Base-by-base conservation (phyloP, 2,329 filamentous ascomycete species). In the Neospermospora avenae region DNA sequence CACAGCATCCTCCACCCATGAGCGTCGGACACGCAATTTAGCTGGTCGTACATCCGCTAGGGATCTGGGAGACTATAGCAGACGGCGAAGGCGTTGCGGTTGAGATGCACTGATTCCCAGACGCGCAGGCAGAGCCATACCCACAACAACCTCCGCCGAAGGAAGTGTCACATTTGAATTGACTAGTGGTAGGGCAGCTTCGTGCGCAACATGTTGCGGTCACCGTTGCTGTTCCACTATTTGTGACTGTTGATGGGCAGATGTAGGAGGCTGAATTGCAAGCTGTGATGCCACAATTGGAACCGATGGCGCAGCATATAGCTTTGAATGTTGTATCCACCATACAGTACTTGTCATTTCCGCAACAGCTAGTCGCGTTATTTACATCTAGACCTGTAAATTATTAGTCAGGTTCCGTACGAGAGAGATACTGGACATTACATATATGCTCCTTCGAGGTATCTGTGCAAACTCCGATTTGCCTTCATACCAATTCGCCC, bases 1-100 rank as follows among this genome's bases (percentile, higher is more conserved):
- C 70, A 68, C 83, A 85, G 69, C 83, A 85, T 11, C 81, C 79
- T 14, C 75, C 74, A 22, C 78, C 79, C 4, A 78, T 71, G 5
- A 72, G 57, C n/a, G 58, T 62, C 2, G 71, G 64, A 67, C 81
- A 84, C 14, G 70, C 55, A 59, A 77, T 71, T 67, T 82, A 78
- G 34, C 73, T 74, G 0, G 76, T 75, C 1, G 78, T 77, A 68
- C 81, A 84, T 2, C 76, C 77, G 48, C 71, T 69, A 2, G 75
- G 73, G n/a, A 75, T 63, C 44, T 73, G 70, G 0, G 74, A 72
- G 4, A 77, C 72, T 13, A 73, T 28, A 1, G 69, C 68, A 2
- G 71, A 69, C 5, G 59, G 61, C 8, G 67, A 35, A 4, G 69
- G 51, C 4, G 69, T 62, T 6, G 63, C 44, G 1, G 68, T 69